Base-by-base conservation (phyloP, 163 green algal genomes). In the Scenedesmus sp. region DNA sequence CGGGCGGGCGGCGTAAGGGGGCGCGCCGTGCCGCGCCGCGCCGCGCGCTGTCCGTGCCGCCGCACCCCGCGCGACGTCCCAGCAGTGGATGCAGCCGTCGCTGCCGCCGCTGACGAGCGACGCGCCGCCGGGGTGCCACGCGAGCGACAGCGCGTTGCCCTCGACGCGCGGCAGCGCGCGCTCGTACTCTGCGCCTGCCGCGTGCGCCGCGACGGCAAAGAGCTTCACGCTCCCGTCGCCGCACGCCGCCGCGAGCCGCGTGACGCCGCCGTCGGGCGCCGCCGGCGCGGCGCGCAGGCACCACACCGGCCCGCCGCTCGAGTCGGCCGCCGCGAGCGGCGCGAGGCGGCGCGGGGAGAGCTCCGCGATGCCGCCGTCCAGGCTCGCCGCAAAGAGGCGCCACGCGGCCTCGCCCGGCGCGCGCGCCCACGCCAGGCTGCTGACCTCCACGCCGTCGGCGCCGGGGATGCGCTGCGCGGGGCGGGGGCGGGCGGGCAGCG, bases 221-320 rank as follows among this genome's bases (percentile, higher is more conserved):
- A 98, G 76, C 9, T 95, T 87, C 54, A 97, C 77, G 73, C 80
- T 89, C 71, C 96, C 95, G 71, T 98, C 95, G 74, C 98, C 96
- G 77, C 95, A 98, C 22, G 93, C 95, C 5, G 90, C 91, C 20
- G 91, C 92, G 14, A 98, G 36, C 74, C 65, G 60, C 58, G 33
- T 39, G 70, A 44, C 18, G 64, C 83, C 78, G 7, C 79, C 58
- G 69, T 80, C 85, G 34, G 80, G 72, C 80, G 75, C 26, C 24
- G 48, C 13, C 26, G 47, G 48, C 24, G 63, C 54, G 54, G 62
- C 20, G 31, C n/a, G 33, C 56, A 97, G 78, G 47, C 72, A 75
- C 95, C 95, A 98, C 10, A 98, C 84, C 4, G 94, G 89, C 14
- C 95, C 95, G 17, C 94, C 95, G 78, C 86, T 85, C 17, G 90